phyloP scores from a whole-genome alignment of 2,329 filamentous ascomycete species.

The Dactylellina parvicollis region DNA sequence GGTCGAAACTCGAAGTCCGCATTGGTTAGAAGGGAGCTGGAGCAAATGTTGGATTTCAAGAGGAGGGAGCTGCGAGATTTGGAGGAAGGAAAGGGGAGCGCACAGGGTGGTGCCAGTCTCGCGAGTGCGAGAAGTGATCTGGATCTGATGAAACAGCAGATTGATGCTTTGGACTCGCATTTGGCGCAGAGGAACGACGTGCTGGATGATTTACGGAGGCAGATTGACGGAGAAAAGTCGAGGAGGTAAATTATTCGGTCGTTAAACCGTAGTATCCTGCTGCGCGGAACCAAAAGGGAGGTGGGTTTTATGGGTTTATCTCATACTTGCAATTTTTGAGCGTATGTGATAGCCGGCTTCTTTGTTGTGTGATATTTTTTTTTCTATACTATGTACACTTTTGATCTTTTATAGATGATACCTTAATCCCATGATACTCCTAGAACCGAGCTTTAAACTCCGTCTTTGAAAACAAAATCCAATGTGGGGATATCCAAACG shows the following conservation, averaged over 20 bases:
- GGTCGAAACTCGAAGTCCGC: conserved; percentile 82
- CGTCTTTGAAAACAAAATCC: not conserved
- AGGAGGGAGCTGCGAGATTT: conserved; percentile 78
- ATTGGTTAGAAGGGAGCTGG: conserved; percentile 90
- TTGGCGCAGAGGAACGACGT: conserved; percentile 78
- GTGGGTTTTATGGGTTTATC: conserved; percentile 2
- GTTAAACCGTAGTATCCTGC: not conserved
- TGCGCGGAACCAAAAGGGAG: not conserved
- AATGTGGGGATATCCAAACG: not conserved
- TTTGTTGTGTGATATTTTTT: conserved; percentile 9
- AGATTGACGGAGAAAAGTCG: conserved; percentile 87
- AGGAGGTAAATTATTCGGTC: conserved; percentile 57
- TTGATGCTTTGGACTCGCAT: conserved; percentile 88
- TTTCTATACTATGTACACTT: conserved; percentile 40
- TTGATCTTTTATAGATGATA: conserved; percentile 34
- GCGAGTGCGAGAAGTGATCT: conserved; percentile 81
- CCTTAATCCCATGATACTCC: conserved; percentile 47
- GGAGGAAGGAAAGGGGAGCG: conserved; percentile 76
- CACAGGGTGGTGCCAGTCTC: conserved; percentile 75
- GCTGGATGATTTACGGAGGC: conserved; percentile 77
- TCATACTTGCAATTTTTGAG: conserved; percentile 36
- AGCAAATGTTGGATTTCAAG: conserved; percentile 96
- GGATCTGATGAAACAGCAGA: conserved; percentile 88
- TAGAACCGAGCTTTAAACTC: conserved; percentile 14
- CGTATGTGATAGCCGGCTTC: conserved; percentile 33